phyloP scores from a whole-genome alignment of 495 filamentous ascomycete species.

The Daldinia childiae region DNA sequence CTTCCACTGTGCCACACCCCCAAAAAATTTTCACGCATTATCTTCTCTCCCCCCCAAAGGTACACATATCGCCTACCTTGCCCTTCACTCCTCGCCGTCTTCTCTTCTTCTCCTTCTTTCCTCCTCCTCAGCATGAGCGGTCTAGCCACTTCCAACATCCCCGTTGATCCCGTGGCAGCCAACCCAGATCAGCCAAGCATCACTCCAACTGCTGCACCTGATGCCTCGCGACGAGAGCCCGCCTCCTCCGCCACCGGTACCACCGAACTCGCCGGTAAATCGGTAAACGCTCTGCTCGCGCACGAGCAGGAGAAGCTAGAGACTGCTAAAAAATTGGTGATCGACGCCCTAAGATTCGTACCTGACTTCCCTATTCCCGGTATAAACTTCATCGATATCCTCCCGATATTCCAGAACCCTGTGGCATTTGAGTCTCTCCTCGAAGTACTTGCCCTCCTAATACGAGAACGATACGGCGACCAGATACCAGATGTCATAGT shows the following conservation, averaged over 20 bases:
- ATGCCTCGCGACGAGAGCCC: conserved; percentile 68
- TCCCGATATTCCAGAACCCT: conserved; percentile 91
- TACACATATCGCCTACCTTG: conserved; percentile 47
- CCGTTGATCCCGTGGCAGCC: conserved; percentile 46
- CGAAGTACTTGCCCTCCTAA: conserved; percentile 86
- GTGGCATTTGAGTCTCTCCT: conserved; percentile 78
- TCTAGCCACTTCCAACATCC: conserved; percentile 48
- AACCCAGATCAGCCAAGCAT: conserved; percentile 50
- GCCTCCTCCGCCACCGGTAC: conserved; percentile 73
- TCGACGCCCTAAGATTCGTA: conserved; percentile 69
- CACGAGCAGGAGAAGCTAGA: conserved; percentile 45
- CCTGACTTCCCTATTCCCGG: conserved; percentile 94
- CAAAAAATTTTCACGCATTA: conserved; percentile 45
- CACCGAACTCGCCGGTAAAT: conserved; percentile 93
- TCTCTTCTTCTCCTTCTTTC: conserved; percentile 41
- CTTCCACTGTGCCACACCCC: conserved; percentile 48
- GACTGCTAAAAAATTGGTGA: conserved; percentile 49
- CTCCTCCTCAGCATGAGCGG: conserved; percentile 63
- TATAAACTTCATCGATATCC: conserved; percentile 98
- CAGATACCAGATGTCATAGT: conserved; percentile 86
- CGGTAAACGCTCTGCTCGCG: conserved; percentile 64
- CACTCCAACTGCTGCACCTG: conserved; percentile 37
- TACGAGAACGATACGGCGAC: conserved; percentile 62
- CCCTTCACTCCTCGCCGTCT: conserved; percentile 46
- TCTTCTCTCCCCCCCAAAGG: conserved; percentile 28